Evolutionary conservation across 2,329 filamentous ascomycete genomes (phyloP).

Genomic region (Colletotrichum liriopes): DNA sequence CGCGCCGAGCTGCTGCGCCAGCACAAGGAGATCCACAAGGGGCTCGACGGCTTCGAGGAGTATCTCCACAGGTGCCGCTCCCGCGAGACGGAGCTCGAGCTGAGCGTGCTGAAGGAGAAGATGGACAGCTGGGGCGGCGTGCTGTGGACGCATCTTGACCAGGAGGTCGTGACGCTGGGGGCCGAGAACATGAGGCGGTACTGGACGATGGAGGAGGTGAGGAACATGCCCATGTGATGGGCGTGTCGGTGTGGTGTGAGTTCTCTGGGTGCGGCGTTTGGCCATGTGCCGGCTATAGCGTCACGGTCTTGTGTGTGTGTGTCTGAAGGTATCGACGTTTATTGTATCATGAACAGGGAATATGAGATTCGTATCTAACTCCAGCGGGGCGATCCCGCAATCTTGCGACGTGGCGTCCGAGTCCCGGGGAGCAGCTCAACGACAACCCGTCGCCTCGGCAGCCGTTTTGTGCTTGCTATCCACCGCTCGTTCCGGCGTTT

Average conservation of each 20-base stretch:
- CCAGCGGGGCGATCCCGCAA: not conserved
- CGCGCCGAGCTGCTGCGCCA: conserved; percentile 77
- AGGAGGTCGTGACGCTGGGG: conserved; percentile 83
- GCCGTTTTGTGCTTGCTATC: not conserved
- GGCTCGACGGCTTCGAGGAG: conserved; percentile 76
- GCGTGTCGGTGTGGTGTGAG: not conserved
- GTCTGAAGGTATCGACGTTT: conserved; percentile 1
- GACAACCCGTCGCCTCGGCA: not conserved
- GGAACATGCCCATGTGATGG: conserved; percentile 75
- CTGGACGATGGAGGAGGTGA: conserved; percentile 85
- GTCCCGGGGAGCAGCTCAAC: not conserved
- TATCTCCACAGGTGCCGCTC: conserved; percentile 76
- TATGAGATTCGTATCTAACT: conserved; percentile 11
- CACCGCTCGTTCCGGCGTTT: not conserved
- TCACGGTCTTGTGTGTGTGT: not conserved
- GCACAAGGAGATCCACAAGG: conserved; percentile 84
- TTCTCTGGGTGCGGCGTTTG: not conserved
- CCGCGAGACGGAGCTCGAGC: conserved; percentile 74
- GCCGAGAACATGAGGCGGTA: conserved; percentile 91
- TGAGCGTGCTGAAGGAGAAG: conserved; percentile 74
- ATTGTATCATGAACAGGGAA: conserved; percentile 30
- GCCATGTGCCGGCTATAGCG: conserved; percentile 1
- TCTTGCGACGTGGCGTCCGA: not conserved
- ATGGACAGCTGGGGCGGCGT: conserved; percentile 86
- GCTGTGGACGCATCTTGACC: conserved; percentile 86